A percentile compares a stretch with the other conserved stretches of the same genome.
Evolutionary conservation across 805 yeast genomes (phyloP).

Genomic region (Ogataea henricii): DNA sequence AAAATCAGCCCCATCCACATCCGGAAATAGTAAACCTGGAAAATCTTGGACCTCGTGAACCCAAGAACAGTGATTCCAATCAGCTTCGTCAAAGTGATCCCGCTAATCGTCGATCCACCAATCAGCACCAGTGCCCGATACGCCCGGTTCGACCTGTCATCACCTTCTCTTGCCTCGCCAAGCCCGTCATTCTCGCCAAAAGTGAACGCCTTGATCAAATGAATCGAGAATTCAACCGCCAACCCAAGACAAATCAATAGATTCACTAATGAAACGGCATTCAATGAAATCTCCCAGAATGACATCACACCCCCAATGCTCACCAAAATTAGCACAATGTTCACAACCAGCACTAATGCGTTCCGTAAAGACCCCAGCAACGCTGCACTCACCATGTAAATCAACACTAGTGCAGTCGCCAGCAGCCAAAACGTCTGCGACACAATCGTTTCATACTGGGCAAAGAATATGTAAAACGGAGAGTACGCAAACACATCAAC

Average conservation of each 20-base stretch:
- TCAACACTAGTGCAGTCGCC: constrained; percentile 48
- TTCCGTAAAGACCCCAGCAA: constrained; percentile 69
- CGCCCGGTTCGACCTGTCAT: constrained; percentile 37
- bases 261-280: constrained; percentile 89
- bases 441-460: constrained; percentile 75
- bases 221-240: constrained; percentile 91
- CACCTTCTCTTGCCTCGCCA: constrained; percentile 8
- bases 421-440: constrained; percentile 57
- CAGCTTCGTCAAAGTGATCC: constrained; percentile 85
- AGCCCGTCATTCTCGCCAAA: constrained; percentile 19
- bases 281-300: constrained; percentile 70
- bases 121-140: constrained; percentile 68
- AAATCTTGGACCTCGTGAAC: constrained; percentile 83
- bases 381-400: constrained; percentile 53
- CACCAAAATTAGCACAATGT: constrained; percentile 64
- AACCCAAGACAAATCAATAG: constrained; percentile 90
- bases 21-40: constrained; percentile 87
- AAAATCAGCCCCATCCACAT: constrained; percentile 88
- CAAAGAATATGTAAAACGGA: constrained; percentile 90
- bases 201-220: constrained; percentile 78
- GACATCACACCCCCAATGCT: constrained; percentile 83
- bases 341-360: constrained; percentile 54
- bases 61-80: constrained; percentile 87
- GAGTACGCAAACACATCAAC: constrained; percentile 83
- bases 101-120: constrained; percentile 90